These are phyloP conservation scores for Penicillium rolfsii DNA, from an alignment of 2,329 filamentous ascomycete genomes.

Conservation along the genomic window DNA sequence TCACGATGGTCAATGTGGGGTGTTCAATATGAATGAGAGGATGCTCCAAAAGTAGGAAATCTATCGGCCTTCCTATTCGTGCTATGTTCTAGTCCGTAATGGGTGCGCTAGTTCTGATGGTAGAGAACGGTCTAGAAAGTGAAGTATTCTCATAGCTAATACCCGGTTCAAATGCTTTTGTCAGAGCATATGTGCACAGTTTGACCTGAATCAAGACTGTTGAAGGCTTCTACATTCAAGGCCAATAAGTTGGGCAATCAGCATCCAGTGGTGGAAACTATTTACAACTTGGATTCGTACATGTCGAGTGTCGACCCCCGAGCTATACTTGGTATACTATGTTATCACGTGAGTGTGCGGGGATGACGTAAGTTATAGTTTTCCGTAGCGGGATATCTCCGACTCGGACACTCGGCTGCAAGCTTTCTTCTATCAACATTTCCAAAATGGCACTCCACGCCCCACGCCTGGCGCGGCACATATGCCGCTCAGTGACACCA, in stretches of 20 bases:
- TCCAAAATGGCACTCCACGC: constrained; percentile 20
- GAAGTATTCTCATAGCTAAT: no score
- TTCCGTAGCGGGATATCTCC: constrained; percentile 9
- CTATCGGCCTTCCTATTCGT: no score
- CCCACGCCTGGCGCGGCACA: constrained; percentile 16
- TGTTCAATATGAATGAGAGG: neutral
- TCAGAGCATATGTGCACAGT: no score
- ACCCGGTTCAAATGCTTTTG: no score
- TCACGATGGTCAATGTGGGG: neutral
- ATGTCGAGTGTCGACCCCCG: neutral
- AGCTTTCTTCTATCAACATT: constrained; percentile 4
- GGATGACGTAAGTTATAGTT: constrained; percentile 29
- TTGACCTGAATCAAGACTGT: no score
- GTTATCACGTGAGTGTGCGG: constrained; percentile 25
- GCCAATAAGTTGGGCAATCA: no score
- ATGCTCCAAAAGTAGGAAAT: neutral
- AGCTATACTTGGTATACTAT: neutral
- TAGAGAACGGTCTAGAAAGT: no score
- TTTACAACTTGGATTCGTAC: neutral
- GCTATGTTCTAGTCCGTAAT: no score
- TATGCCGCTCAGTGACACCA: constrained; percentile 10
- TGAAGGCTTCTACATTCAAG: no score
- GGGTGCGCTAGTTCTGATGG: no score
- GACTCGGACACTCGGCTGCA: constrained; percentile 1
- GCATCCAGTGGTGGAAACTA: no score